Evolutionary conservation across 176 grass and related monocot species (phyloP).

Genomic region (Calamus simplicifolius): DNA sequence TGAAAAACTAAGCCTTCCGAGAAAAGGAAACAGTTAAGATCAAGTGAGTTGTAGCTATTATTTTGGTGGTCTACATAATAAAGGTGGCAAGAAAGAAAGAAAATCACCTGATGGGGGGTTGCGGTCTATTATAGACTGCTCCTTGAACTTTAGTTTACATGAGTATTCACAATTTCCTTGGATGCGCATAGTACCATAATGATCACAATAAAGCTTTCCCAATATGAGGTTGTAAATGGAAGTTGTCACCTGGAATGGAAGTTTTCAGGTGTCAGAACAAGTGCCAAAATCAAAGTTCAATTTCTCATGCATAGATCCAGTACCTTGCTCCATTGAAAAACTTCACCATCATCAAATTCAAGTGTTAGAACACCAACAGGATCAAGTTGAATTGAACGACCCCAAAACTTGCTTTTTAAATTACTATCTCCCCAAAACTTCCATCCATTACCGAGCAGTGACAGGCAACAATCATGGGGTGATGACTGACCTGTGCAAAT

Average conservation of each 20-base stretch:
- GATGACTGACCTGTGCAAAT: constrained; percentile 73
- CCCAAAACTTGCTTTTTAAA: constrained; percentile 99
- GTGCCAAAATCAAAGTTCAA: background rate
- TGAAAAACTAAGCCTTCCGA: too few species aligned
- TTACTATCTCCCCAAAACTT: constrained; percentile 98
- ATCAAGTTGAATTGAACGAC: constrained; percentile 98
- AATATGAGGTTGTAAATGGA: constrained; percentile 99
- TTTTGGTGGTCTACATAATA: too few species aligned
- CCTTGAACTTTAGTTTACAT: constrained; percentile 99
- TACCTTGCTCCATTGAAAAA: constrained; percentile 99
- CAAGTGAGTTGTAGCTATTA: too few species aligned
- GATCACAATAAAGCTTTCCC: constrained; percentile 99
- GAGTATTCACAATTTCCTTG: constrained; percentile 93
- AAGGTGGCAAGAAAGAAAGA: background rate
- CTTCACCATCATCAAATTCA: constrained; percentile 98
- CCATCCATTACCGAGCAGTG: constrained; percentile 96
- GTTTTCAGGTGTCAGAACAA: constrained; percentile 9
- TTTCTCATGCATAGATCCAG: background rate
- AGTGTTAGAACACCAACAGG: constrained; percentile 82
- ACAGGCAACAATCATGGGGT: constrained; percentile 96
- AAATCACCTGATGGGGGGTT: constrained; percentile 94
- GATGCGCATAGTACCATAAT: constrained; percentile 98
- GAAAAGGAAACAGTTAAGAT: too few species aligned
- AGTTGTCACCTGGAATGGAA: constrained; percentile 71
- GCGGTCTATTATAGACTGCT: constrained; percentile 98